phyloP scores from a whole-genome alignment of 768 basidiomycete genomes.

The Tubosaeta sp. region DNA sequence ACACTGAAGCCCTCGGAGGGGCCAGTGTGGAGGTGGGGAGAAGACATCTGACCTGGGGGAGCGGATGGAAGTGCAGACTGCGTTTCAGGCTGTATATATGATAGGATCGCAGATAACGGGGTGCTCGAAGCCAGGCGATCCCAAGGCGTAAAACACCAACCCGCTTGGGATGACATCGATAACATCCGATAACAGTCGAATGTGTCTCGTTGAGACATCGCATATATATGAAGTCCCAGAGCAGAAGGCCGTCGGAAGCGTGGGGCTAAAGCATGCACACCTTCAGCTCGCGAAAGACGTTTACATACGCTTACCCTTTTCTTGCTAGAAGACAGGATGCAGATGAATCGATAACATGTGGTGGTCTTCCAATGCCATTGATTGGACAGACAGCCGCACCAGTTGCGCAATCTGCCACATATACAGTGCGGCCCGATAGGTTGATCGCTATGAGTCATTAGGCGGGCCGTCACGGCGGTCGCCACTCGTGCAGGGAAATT shows the following conservation, averaged over 20 bases:
- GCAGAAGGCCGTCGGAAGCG: neutral
- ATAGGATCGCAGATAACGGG: neutral
- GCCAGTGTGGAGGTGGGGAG: neutral
- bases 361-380: neutral
- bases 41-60: slow-evolving; percentile 2
- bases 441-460: too few relatives aligned
- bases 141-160: neutral
- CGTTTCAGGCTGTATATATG: neutral
- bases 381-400: neutral
- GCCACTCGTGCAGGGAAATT: too few relatives aligned
- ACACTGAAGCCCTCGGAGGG: neutral
- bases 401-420: neutral
- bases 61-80: neutral
- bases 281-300: neutral
- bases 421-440: too few relatives aligned
- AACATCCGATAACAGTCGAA: neutral
- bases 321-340: neutral
- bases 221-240: neutral
- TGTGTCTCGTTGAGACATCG: neutral
- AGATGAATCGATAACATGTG: neutral
- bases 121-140: neutral
- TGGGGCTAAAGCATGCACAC: neutral
- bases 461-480: too few relatives aligned
- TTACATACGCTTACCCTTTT: neutral
- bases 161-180: neutral